phyloP scores from a whole-genome alignment of 768 basidiomycete species.

The Saitozyma podzolica region DNA sequence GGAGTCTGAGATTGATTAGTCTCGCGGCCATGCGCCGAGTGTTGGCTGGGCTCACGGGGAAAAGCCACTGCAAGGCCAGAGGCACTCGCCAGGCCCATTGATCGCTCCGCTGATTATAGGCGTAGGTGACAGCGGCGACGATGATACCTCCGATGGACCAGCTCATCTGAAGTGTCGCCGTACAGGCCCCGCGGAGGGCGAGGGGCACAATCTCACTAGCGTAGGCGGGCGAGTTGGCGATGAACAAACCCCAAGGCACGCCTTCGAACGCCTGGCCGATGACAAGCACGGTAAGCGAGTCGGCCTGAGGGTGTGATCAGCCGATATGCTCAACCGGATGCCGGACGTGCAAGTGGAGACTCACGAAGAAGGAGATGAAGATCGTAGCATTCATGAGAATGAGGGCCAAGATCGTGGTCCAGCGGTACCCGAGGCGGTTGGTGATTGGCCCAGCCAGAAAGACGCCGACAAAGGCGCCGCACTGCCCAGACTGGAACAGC shows the following conservation, averaged over 20 bases:
- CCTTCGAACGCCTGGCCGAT: conserved; percentile 36
- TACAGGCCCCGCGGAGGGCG: conserved; percentile 42
- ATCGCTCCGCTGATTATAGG: conserved; percentile 21
- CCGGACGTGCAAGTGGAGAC: background rate
- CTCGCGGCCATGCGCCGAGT: too few species aligned
- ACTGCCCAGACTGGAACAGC: conserved; percentile 29
- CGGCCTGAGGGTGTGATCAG: conserved; percentile 5
- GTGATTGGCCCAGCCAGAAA: conserved; percentile 41
- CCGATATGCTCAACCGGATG: background rate
- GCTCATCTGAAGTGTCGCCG: conserved; percentile 46
- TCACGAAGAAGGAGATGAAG: conserved; percentile 32
- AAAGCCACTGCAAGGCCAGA: conserved; percentile 45
- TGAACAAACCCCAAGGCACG: conserved; percentile 45
- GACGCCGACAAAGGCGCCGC: conserved; percentile 41
- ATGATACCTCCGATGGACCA: conserved; percentile 51
- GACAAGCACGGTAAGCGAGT: conserved; percentile 33
- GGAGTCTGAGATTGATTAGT: conserved; percentile 22
- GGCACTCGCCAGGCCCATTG: conserved; percentile 32
- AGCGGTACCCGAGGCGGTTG: conserved; percentile 38
- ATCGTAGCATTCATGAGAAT: conserved; percentile 35
- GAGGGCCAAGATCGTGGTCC: conserved; percentile 33
- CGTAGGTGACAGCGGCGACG: conserved; percentile 43
- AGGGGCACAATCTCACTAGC: conserved; percentile 48
- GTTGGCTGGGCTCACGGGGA: conserved; percentile 21
- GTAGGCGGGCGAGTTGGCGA: conserved; percentile 44